These are phyloP conservation scores for Polymyxa betae DNA, from an alignment of 208 protist species.

Conservation along the genomic window DNA sequence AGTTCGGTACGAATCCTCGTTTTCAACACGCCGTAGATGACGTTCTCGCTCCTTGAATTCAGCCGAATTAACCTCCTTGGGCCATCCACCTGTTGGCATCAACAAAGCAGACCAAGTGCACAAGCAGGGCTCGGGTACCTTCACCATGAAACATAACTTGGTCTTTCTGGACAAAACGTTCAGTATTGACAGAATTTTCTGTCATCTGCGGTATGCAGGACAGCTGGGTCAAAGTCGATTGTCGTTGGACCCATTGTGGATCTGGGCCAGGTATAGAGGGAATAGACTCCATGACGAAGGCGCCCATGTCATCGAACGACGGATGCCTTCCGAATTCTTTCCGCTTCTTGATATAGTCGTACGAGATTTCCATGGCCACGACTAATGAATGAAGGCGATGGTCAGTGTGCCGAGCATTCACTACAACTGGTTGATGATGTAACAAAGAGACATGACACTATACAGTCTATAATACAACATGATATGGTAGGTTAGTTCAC, in stretches of 20 bases:
- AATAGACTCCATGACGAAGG: slow-evolving; percentile 84
- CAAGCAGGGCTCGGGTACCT: not conserved
- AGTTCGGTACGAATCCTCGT: slow-evolving; percentile 88
- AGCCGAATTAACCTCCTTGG: slow-evolving; percentile 89
- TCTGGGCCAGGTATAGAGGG: slow-evolving; percentile 78
- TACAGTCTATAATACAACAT: not conserved
- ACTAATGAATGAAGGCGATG: too few species aligned
- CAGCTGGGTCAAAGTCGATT: slow-evolving; percentile 83
- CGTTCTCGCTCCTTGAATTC: slow-evolving; percentile 92
- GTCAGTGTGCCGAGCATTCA: too few species aligned
- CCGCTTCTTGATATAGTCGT: slow-evolving; percentile 85
- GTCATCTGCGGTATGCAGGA: slow-evolving; percentile 87
- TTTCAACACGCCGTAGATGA: slow-evolving; percentile 93
- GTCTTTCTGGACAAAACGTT: slow-evolving; percentile 83
- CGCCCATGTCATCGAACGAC: slow-evolving; percentile 86
- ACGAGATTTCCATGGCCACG: slow-evolving; percentile 79
- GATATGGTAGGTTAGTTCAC: not conserved
- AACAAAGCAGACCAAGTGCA: not conserved
- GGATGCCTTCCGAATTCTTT: slow-evolving; percentile 86
- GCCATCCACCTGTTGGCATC: slow-evolving; percentile 85
- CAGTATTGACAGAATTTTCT: slow-evolving; percentile 89
- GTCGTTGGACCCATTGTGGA: slow-evolving; percentile 78
- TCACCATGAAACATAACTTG: slow-evolving; percentile 89
- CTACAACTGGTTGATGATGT: too few species aligned
- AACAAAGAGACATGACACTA: not conserved